These are phyloP conservation scores for Corynespora cassiicola DNA, from an alignment of 2,329 filamentous ascomycete species.

Conservation along the genomic window DNA sequence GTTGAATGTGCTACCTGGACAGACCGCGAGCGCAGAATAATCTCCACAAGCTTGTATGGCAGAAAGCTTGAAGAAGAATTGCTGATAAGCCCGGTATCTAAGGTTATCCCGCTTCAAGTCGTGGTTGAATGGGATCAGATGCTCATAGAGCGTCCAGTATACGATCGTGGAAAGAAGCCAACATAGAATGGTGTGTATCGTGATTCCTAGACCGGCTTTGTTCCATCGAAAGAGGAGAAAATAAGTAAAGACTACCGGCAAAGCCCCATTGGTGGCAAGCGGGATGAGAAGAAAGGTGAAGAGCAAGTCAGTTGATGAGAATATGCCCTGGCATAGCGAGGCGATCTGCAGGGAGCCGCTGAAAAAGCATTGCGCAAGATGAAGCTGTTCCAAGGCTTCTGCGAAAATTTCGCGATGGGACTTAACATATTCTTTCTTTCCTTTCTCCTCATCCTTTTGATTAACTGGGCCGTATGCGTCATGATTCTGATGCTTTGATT, in stretches of 20 bases:
- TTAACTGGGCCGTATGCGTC: too few species aligned
- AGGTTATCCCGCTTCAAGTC: background rate
- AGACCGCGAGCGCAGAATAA: constrained; percentile 25
- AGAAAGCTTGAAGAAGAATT: constrained; percentile 27
- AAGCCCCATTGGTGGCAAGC: constrained; percentile 24
- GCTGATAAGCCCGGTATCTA: constrained; percentile 18
- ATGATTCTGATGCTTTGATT: background rate
- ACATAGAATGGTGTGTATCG: constrained; percentile 15
- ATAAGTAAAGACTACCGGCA: constrained; percentile 23
- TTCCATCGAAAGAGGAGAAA: constrained; percentile 15
- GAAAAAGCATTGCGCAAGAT: constrained; percentile 36
- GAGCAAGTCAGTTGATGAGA: constrained; percentile 20
- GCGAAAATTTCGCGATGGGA: too few species aligned
- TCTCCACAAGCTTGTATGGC: constrained; percentile 24
- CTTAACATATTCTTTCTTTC: constrained; percentile 1
- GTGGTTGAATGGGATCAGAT: constrained; percentile 20
- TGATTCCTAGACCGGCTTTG: constrained; percentile 12
- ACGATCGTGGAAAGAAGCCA: constrained; percentile 25
- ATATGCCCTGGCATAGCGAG: constrained; percentile 23
- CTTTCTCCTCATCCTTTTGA: too few species aligned
- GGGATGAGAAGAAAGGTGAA: constrained; percentile 28
- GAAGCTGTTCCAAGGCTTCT: constrained; percentile 28
- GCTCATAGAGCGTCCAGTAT: constrained; percentile 24
- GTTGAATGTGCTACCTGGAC: constrained; percentile 19
- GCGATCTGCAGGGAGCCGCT: constrained; percentile 31